Conservation (phyloP, 192 early-diverging fungal genomes). For the Coemansia sp. region DNA sequence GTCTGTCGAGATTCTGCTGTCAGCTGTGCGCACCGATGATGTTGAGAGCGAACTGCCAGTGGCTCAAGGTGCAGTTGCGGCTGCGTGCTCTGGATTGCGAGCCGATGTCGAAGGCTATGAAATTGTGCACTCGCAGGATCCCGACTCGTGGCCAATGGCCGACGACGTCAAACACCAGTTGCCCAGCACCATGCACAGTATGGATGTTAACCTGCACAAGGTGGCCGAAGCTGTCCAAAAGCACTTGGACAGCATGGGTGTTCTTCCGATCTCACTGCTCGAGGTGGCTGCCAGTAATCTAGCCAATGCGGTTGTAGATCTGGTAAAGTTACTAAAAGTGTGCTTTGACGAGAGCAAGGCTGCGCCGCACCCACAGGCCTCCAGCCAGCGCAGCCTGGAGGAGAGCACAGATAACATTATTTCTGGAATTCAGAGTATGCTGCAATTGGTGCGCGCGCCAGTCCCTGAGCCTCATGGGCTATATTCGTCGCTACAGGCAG, state of each 20-base stretch:
- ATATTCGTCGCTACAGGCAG: constrained; percentile 35
- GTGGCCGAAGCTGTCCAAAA: constrained; percentile 74
- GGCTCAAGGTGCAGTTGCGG: constrained; percentile 81
- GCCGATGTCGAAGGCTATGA: constrained; percentile 78
- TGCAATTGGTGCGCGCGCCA: constrained; percentile 38
- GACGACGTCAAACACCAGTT: constrained; percentile 49
- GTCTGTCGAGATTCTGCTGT: constrained; percentile 79
- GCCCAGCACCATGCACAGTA: constrained; percentile 10
- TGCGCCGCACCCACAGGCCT: constrained; percentile 24
- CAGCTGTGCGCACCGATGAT: constrained; percentile 70
- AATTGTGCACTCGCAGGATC: constrained; percentile 29
- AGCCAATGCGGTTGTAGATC: constrained; percentile 75
- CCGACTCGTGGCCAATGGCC: constrained; percentile 49
- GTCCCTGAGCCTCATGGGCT: constrained; percentile 41
- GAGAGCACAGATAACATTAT: constrained; percentile 51
- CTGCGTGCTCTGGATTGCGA: constrained; percentile 78
- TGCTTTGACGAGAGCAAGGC: constrained; percentile 50
- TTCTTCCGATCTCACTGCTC: constrained; percentile 67
- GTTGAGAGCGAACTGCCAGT: constrained; percentile 65
- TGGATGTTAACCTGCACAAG: constrained; percentile 59
- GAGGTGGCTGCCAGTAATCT: constrained; percentile 80
- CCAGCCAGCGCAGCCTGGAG: constrained; percentile 32
- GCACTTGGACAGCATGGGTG: constrained; percentile 70
- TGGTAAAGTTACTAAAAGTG: constrained; percentile 62
- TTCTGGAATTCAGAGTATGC: constrained; percentile 49